These are phyloP conservation scores for Phytopythium vexans DNA, from an alignment of 352 stramenopile genomes.

Conservation along the genomic window DNA sequence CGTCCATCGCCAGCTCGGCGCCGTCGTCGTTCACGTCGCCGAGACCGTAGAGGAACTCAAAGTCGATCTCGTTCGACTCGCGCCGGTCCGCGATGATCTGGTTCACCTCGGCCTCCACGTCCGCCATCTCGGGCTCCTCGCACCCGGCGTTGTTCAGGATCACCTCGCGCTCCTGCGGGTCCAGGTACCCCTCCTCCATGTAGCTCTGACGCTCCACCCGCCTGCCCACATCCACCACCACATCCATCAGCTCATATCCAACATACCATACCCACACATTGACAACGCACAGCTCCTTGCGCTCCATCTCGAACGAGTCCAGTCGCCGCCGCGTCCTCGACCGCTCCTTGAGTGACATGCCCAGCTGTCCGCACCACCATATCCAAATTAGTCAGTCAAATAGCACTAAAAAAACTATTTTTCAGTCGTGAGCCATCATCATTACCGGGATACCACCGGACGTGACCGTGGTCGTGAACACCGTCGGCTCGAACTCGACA, in stretches of 20 bases:
- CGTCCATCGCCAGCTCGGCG: slow-evolving; percentile 23
- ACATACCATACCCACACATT: background rate
- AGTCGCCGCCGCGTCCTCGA: slow-evolving; percentile 67
- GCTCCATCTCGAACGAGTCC: slow-evolving; percentile 79
- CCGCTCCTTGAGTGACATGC: slow-evolving; percentile 74
- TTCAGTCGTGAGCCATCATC: background rate
- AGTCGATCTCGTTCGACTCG: slow-evolving; percentile 83
- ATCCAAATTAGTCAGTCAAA: background rate
- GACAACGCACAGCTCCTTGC: slow-evolving; percentile 53
- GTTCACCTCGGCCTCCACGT: slow-evolving; percentile 82
- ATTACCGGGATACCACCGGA: slow-evolving; percentile 64
- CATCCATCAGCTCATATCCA: slow-evolving; percentile 5
- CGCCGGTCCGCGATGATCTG: slow-evolving; percentile 74
- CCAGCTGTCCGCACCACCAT: slow-evolving; percentile 25
- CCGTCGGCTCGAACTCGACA: slow-evolving; percentile 80
- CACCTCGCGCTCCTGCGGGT: slow-evolving; percentile 66
- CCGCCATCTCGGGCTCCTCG: slow-evolving; percentile 59
- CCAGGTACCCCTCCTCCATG: slow-evolving; percentile 85
- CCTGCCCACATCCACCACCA: slow-evolving; percentile 13
- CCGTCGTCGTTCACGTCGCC: slow-evolving; percentile 34
- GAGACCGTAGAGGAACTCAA: slow-evolving; percentile 71
- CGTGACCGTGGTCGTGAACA: slow-evolving; percentile 80
- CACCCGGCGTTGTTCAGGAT: slow-evolving; percentile 82
- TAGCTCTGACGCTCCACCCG: slow-evolving; percentile 78
- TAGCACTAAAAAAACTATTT: too few relatives aligned